A percentile compares a stretch with the other conserved stretches of the same genome.
phyloP scores from a whole-genome alignment of 164 flowering plant species.

The Aristolochia contorta region DNA sequence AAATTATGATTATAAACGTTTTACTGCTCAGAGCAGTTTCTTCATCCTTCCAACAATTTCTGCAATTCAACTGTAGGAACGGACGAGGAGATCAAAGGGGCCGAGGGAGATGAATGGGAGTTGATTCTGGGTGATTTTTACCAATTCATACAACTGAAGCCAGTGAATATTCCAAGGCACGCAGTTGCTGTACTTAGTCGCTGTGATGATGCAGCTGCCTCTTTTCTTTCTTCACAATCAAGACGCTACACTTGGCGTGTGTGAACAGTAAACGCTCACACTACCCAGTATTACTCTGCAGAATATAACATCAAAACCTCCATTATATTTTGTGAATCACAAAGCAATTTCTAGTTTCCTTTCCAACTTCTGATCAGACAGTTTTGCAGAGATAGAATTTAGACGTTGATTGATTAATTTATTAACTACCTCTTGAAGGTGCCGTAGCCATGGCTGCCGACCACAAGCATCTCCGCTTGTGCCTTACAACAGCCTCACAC shows the following conservation, averaged over 20 bases:
- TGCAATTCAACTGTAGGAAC: too few relatives aligned
- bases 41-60: too few relatives aligned
- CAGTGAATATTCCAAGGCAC: too few relatives aligned
- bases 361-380: not conserved
- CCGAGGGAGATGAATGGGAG: too few relatives aligned
- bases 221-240: slow-evolving; percentile 82
- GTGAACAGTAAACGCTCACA: slow-evolving; percentile 78
- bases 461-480: slow-evolving; percentile 41
- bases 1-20: too few relatives aligned
- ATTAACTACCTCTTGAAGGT: slow-evolving; percentile 43
- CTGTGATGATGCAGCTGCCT: slow-evolving; percentile 24
- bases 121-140: too few relatives aligned
- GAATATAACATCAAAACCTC: not conserved
- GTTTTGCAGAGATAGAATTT: not conserved
- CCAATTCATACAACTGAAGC: too few relatives aligned
- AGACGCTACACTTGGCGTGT: slow-evolving; percentile 72
- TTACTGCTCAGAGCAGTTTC: too few relatives aligned
- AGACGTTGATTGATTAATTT: not conserved
- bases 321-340: too few relatives aligned
- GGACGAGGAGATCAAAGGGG: too few relatives aligned
- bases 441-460: slow-evolving; percentile 74
- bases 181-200: too few relatives aligned
- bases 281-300: slow-evolving; percentile 74
- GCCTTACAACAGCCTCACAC: slow-evolving; percentile 47
- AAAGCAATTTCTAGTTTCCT: not conserved